Conservation (phyloP, 495 filamentous ascomycete genomes). For the Penicillium roqueforti region DNA sequence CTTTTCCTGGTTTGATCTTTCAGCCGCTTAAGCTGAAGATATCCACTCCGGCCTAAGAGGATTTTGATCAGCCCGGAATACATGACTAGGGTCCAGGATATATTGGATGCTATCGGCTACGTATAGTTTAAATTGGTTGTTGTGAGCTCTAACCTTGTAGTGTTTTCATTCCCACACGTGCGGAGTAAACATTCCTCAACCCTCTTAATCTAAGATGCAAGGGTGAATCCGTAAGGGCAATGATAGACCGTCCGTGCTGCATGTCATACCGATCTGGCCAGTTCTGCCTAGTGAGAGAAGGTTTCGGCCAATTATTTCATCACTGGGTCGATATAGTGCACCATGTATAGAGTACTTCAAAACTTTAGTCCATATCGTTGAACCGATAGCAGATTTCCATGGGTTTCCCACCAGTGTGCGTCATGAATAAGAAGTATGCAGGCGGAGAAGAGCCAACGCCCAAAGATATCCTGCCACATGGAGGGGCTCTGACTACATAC, state of each 20-base stretch:
- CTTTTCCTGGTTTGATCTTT: conserved; percentile 15
- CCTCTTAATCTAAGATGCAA: conserved; percentile 13
- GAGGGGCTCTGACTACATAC: conserved; percentile 6
- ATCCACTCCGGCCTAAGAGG: background rate
- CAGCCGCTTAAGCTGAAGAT: background rate
- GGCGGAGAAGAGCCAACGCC: conserved; percentile 15
- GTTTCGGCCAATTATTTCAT: background rate
- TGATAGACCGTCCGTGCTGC: conserved; percentile 23
- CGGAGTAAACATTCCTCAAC: background rate
- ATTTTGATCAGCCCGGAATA: background rate
- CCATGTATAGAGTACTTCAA: background rate
- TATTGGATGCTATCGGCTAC: background rate
- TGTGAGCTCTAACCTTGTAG: background rate
- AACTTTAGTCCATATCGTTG: background rate
- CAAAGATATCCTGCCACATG: conserved; percentile 23
- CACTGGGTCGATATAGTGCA: background rate
- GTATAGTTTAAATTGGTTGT: background rate
- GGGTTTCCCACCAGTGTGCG: conserved; percentile 1
- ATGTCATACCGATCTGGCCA: conserved; percentile 20
- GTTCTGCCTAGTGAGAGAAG: conserved; percentile 4
- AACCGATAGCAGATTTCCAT: background rate
- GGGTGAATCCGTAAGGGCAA: conserved; percentile 12
- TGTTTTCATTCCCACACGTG: conserved; percentile 8
- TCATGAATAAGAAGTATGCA: conserved; percentile 7
- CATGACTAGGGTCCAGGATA: background rate